Base-by-base conservation (phyloP, 164 flowering plant species). In the Annona squamosa region DNA sequence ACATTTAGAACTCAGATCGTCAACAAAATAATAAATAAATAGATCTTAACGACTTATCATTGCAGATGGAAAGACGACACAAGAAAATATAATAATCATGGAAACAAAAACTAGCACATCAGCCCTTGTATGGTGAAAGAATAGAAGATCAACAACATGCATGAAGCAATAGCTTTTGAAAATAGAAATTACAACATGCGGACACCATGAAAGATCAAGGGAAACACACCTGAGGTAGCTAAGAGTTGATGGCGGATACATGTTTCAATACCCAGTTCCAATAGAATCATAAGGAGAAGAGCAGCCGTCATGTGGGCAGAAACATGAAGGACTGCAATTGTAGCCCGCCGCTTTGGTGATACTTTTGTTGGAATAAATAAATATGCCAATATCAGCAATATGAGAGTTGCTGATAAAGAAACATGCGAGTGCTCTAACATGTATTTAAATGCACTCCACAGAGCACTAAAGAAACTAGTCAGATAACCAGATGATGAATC, bases 241-340 rank as follows among this genome's bases (percentile, higher is more conserved):
- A 93, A 83, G 13, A 96, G 84, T 67, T 85, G 81, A 86, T 96
- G 97, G 76, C 87, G 87, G 67, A 96, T 87, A 73, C 99, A 96
- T 16, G 84, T 93, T 81, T 96, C 99, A 62, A 96, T 76, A 66
- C 97, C 99, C 79, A 96, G 70, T 84, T 96, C 99, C 83, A 96
- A 75, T 69, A 96, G 85, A 80, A 96, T 73, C 98, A 93, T 91
- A 46, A 96, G 91, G 81, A 96, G 76, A 70, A 93, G 81, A 45
- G 97, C 99, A 63, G 99, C 83, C 69, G 87, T 78, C 73, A 96
- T 83, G 81, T 96, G 99, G 45, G 97, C 92, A 76, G 87, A 83
- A 81, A 91, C 93, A 82, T 96, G 99, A 78, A 96, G 90, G 68
- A 88, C 18, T 64, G 97, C 99, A 75, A 96, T 86, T 3, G 89